Base-by-base conservation (phyloP, 768 basidiomycete genomes). In the Auriscalpium orientale region DNA sequence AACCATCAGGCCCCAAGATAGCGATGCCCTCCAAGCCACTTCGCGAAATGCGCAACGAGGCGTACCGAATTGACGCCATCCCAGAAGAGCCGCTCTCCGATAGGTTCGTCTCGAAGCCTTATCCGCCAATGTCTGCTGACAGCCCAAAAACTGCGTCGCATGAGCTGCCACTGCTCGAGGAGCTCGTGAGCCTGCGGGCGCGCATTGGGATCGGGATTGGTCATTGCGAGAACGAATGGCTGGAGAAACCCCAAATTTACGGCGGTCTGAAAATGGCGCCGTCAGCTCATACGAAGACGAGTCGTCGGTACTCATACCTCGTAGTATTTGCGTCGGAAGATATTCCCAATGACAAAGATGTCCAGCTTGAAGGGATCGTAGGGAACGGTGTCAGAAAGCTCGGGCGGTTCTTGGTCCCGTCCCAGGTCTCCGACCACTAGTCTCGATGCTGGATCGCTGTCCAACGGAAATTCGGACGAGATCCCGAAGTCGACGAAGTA, bases 311-410 rank as follows among this genome's bases (percentile, higher is more conserved):
- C 9, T 22, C 49, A 18, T 49, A 49, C 49, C 8, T 34, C 49
- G 18, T 34, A 21, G 18, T 22, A 34, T 18, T 11, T 10, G 8
- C 13, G 15, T 11, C 49, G 49, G 8, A 54, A 44, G 22, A 54
- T 12, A 47, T 49, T 54, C 4, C 53, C 57, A 20, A 58, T 38
- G 49, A 53, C 34, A 33, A 46, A 56, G 7, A 53, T 36, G 34
- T 52, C 57, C 35, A 57, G 45, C 8, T 34, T 20, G 22, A 47
- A 57, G 13, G 56, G 51, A 37, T 55, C 48, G 36, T 55, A 55
- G 8, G 54, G 54, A 3, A 49, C n/a, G 15, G 21, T 40, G 9
- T 48, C 48, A 15, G 48, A 55, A 15, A 55, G 54, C n/a, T 55
- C 48, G 4, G 54, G 54, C 6, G 40, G 28, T 13, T 35, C 47